Conservation (phyloP, 2,329 filamentous ascomycete species). For the Didymosphaeria variabile region DNA sequence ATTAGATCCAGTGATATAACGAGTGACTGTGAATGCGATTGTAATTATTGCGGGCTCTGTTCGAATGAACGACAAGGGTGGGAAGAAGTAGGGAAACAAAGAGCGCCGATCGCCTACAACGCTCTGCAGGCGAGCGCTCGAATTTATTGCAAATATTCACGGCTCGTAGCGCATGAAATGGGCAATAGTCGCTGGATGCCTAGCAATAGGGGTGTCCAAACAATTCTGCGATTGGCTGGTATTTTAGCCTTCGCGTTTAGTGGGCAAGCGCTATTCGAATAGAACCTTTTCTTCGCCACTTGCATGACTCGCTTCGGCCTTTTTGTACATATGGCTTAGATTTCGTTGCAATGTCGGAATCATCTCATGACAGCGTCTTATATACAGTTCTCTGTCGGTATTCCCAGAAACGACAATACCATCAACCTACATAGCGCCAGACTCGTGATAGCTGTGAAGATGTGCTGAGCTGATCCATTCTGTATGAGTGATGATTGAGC, state of each 20-base stretch:
- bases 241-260: not conserved
- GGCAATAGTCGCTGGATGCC: not conserved
- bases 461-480: too few species aligned
- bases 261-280: not conserved
- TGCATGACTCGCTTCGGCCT: not conserved
- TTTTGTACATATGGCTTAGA: not conserved
- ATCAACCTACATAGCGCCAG: too few species aligned
- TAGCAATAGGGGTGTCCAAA: not conserved
- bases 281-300: not conserved
- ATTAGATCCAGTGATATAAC: not conserved
- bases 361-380: not conserved
- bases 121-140: not conserved
- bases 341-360: not conserved
- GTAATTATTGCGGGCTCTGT: not conserved
- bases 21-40: not conserved
- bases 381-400: too few species aligned
- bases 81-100: not conserved
- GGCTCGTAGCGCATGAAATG: not conserved
- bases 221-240: not conserved
- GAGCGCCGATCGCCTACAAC: not conserved
- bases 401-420: too few species aligned
- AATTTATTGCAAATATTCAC: not conserved
- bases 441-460: too few species aligned
- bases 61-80: not conserved
- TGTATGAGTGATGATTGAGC: too few species aligned